Evolutionary conservation across 345 rosid species (phyloP), one percentile per base, ranked within the genome.

Genomic region (Eucalyptus cloeziana): DNA sequence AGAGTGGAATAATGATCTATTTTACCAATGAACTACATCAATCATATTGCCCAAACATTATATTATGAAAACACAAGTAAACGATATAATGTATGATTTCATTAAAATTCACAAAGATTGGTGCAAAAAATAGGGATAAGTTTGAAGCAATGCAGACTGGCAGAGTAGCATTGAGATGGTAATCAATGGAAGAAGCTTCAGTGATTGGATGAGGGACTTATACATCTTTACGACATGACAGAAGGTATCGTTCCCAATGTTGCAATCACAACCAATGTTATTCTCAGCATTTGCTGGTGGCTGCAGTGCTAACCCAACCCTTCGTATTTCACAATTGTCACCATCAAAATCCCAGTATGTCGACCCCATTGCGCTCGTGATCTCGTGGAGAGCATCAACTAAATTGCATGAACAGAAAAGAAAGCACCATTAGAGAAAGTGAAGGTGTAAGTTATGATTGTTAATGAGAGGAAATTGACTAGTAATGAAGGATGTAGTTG

Each of bases 381-480:
- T 93, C 90, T 93, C 93, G 52, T 89, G 91, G 71, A 95, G 93
- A 86, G 93, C 94, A 90, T 94, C 92, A 91, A 93, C 96, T 94
- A 89, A n/a, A 43, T 37, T 43, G 54, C 58, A 76, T 21, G 60
- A 30, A 81, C 9, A 22, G 50, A 51, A 37, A 13, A 86, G 58
- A 86, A 44, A 80, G 27, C 7, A 33, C 51, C 45, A 4, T 88
- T 31, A 80, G 24, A 69, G 43, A 17, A 85, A 33, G 40, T 8
- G 15, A 22, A 45, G 7, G 8, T 51, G 17, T 51, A 51, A 51
- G 56, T 7, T 51, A 51, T 0, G 56, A 51, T 51, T 51, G 56
- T 51, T 7, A 51, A 21, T 71, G 83, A 71, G 15, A 71, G 83
- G 83, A 71, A 71, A 71, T 37, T 71, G 83, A 71, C 44, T 71